Conservation (phyloP, 768 basidiomycete genomes). For the Pisolithus marmoratus region DNA sequence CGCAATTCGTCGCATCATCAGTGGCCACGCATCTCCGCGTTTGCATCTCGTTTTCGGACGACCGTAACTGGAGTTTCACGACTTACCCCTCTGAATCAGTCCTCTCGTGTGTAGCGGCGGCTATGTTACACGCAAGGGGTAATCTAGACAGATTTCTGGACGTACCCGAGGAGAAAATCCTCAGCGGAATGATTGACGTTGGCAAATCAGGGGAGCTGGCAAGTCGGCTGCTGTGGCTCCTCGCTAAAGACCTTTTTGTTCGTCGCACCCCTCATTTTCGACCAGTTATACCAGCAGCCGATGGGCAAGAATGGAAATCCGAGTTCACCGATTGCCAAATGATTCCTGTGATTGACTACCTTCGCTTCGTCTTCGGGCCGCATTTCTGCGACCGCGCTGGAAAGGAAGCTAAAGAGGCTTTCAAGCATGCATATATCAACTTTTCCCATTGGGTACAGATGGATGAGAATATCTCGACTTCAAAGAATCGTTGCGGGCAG, state of each 20-base stretch:
- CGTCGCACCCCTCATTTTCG: not conserved
- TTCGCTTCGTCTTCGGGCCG: conserved; percentile 4
- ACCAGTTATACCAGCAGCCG: no score
- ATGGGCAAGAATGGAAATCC: not conserved
- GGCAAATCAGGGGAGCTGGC: conserved; percentile 7
- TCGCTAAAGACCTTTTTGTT: conserved; percentile 7
- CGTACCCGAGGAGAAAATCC: not conserved
- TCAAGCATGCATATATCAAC: no score
- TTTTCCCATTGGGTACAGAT: no score
- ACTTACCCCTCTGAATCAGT: conserved; percentile 4
- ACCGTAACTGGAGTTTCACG: conserved; percentile 1
- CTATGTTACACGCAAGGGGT: not conserved
- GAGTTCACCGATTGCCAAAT: conserved; percentile 5
- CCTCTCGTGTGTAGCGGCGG: conserved; percentile 1
- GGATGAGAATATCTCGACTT: no score
- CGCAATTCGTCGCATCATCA: not conserved
- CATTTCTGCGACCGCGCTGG: no score
- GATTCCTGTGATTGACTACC: conserved; percentile 3
- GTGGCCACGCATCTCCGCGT: conserved; percentile 3
- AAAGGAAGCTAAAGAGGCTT: no score
- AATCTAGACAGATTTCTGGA: not conserved
- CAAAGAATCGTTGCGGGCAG: no score
- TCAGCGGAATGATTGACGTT: conserved; percentile 7
- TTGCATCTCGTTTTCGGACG: not conserved
- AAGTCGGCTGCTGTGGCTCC: no score